Evolutionary conservation across 148 eudicot genomes (phyloP), one percentile per base, ranked within the genome.

Genomic region (Vaccinium corymbosum): DNA sequence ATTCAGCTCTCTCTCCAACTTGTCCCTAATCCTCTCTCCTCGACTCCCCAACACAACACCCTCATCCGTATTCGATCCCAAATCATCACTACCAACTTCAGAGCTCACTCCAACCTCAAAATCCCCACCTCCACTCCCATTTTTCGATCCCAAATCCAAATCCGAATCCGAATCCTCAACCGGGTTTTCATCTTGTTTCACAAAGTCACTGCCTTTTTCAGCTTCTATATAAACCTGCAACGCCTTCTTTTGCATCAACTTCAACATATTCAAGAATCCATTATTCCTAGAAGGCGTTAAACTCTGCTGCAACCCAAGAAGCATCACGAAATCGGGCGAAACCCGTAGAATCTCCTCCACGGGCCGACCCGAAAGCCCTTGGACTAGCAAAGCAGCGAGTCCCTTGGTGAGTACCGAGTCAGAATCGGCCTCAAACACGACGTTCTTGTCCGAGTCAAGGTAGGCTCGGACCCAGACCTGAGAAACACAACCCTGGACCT

Each of bases 381-480:
- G 86, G 78, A 96, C 98, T 1, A 96, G 94, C 85, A 96, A 86
- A 79, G 98, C 98, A 16, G 95, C 97, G 7, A 96, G 90, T 13
- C 98, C 98, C 82, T 95, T 94, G 17, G 97, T 93, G 77, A 96
- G 90, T 19, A 87, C 85, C 0, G 98, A 93, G 85, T 94, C 98
- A 81, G 98, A 94, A 89, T 94, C 98, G 52, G 98, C 98, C 73
- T 94, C 91, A 80, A 90, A 94, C 72, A 90, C 81, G 3, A 96
- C 92, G 80, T 89, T 88, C 79, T 86, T 88, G 57, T 89, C 80
- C 7, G 79, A 15, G 59, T 90, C 96, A 22, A 92, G 85, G 73
- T 87, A 92, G 0, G 98, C 98, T 61, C 98, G 64, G 61, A 96
- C 95, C 98, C 98, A 96, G 6, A 96, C 98, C 87, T 93, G 98